phyloP scores from a whole-genome alignment of 1,139 yeast species.

The Lodderomyces jiufengensis region DNA sequence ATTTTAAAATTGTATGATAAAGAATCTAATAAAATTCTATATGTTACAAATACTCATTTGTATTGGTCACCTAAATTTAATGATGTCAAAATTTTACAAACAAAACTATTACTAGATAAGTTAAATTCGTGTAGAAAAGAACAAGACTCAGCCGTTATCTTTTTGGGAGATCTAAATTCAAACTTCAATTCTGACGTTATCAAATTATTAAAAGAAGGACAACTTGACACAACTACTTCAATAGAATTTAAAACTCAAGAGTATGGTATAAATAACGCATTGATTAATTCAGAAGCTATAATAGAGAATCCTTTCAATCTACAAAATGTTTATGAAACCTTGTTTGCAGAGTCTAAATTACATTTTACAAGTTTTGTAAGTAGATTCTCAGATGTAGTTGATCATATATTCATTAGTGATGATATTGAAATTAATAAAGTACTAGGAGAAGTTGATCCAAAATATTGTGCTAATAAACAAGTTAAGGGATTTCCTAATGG shows the following conservation, averaged over 20 bases:
- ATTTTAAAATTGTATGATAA: conserved; percentile 45
- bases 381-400: conserved; percentile 49
- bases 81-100: conserved; percentile 54
- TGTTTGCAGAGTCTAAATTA: conserved; percentile 21
- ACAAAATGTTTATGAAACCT: conserved; percentile 19
- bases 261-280: conserved; percentile 31
- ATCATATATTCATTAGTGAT: conserved; percentile 55
- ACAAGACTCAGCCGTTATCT: conserved; percentile 17
- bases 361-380: conserved; percentile 50
- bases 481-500: conserved; percentile 36
- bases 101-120: conserved; percentile 41
- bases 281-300: conserved; percentile 11
- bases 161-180: conserved; percentile 56
- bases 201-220: conserved; percentile 37
- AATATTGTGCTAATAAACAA: conserved; percentile 14
- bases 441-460: conserved; percentile 21
- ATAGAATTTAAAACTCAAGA: conserved; percentile 25
- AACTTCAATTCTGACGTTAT: conserved; percentile 47
- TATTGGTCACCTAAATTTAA: conserved; percentile 52
- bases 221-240: conserved; percentile 24
- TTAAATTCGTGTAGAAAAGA: conserved; percentile 20
- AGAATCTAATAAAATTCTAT: conserved; percentile 32
- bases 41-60: conserved; percentile 55
- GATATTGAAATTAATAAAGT: conserved; percentile 18
- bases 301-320: conserved; percentile 22